A percentile compares a stretch with the other conserved stretches of the same genome.
Conservation (phyloP, 371 early-diverging fungal species). For the Capillidium rhysosporum region DNA sequence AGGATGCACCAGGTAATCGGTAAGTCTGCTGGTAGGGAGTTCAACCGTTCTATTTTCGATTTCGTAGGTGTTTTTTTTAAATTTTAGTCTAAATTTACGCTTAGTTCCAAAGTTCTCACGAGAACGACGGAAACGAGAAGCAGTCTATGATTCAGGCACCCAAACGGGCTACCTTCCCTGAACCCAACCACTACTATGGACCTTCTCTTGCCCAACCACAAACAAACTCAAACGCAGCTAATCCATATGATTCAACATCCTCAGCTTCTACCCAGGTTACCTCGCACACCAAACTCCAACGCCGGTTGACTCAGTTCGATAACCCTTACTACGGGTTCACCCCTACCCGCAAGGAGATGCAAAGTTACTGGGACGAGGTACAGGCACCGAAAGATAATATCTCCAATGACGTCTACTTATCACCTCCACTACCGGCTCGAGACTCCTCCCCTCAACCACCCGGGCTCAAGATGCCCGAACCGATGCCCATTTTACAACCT, state of each 20-base stretch:
- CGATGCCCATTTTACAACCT: slow-evolving; percentile 11
- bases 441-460: slow-evolving; percentile 4
- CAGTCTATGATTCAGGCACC: slow-evolving; percentile 8
- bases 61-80: background rate
- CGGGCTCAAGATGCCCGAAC: slow-evolving; percentile 5
- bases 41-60: slow-evolving; percentile 5
- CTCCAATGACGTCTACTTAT: slow-evolving; percentile 10
- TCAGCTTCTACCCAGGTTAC: background rate
- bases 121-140: background rate
- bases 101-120: background rate
- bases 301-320: slow-evolving; percentile 32
- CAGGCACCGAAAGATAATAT: slow-evolving; percentile 6
- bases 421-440: slow-evolving; percentile 9
- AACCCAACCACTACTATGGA: slow-evolving; percentile 8
- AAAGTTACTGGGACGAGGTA: slow-evolving; percentile 5
- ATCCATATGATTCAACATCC: background rate
- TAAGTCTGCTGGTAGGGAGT: background rate
- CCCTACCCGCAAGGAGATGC: slow-evolving; percentile 9
- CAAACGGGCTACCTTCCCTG: slow-evolving; percentile 4
- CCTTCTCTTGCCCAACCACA: background rate
- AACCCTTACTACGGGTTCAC: slow-evolving; percentile 38
- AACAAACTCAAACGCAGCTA: background rate
- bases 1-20: slow-evolving; percentile 9
- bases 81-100: background rate
- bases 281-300: slow-evolving; percentile 7